Evolutionary conservation across 495 filamentous ascomycete genomes (phyloP), one percentile per base, ranked within the genome.

Genomic region (Cercophora sp.): DNA sequence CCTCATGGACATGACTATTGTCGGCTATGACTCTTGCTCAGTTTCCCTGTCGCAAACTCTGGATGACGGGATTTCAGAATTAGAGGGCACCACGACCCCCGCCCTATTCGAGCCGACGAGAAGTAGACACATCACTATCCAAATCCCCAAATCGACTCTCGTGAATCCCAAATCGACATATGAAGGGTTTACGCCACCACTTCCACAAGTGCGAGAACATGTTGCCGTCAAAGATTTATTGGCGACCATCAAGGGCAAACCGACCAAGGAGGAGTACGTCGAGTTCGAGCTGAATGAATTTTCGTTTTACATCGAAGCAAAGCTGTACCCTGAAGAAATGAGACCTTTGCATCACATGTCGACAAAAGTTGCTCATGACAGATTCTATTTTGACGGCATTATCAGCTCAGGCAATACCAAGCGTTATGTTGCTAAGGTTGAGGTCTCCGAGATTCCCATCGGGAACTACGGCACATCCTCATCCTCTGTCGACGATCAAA

Each of bases 311-410:
- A 51, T 73, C 24, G 55, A 67, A 20, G 45, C 47, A 3, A 35
- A 24, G 1, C 27, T 58, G 11, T 74, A 69, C 40, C 65, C 67
- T 4, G 63, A 63, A 43, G 77, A 83, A 51, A 68, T 85, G 49
- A 68, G 72, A 6, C 66, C 79, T 0, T 61, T 85, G 1, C 75
- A 83, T n/a, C 65, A 77, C 22, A 58, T 84, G 13, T 57, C 63
- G 1, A 65, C 68, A 8, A 74, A 68, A 23, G 20, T n/a, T 0
- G 58, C 56, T 10, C 47, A 67, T 8, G 61, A 68, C 45, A 48
- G 26, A 0, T 71, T 76, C 23, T 77, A 70, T 47, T 80, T 88
- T 43, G 80, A 88, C 59, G 87, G 86, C 0, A 58, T 82, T 2
- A 66, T 89, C 9, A 71, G 63, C 9, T 37, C 67, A 24, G 81